These are phyloP conservation scores for Chaetomiaceae sp. DNA, from an alignment of 2,329 filamentous ascomycete genomes.

Conservation along the genomic window DNA sequence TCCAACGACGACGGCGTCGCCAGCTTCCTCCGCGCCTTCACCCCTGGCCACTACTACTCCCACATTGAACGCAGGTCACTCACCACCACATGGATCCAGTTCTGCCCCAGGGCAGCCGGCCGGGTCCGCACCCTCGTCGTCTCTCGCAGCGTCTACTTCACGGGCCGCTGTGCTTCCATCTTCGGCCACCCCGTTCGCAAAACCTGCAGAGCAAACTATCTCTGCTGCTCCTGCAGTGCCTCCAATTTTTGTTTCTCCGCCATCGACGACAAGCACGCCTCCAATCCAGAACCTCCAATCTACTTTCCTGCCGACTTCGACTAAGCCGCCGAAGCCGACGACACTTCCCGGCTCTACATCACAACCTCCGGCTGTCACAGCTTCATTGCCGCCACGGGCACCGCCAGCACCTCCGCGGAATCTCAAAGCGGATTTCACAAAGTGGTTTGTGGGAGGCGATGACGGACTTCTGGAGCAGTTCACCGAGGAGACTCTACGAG, in stretches of 20 bases:
- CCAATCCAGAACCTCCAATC: neutral
- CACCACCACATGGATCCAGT: neutral
- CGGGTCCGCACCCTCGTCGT: neutral
- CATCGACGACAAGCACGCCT: neutral
- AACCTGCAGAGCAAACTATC: slow-evolving; percentile 6
- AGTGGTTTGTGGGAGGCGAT: slow-evolving; percentile 51
- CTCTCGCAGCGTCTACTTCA: neutral
- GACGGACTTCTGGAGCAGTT: slow-evolving; percentile 48
- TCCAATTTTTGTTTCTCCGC: slow-evolving; percentile 13
- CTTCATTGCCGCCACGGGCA: slow-evolving; percentile 8
- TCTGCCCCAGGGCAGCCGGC: neutral
- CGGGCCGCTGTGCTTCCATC: neutral
- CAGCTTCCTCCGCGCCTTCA: too few relatives aligned
- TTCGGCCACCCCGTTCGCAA: neutral
- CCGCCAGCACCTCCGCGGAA: slow-evolving; percentile 30
- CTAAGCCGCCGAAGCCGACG: neutral
- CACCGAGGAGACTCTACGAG: slow-evolving; percentile 38
- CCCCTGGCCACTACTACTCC: neutral
- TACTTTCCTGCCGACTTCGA: neutral
- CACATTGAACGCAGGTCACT: neutral
- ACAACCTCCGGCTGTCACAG: neutral
- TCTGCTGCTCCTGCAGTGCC: slow-evolving; percentile 9
- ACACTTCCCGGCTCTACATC: neutral
- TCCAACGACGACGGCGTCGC: neutral
- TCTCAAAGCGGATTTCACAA: slow-evolving; percentile 43